Base-by-base conservation (phyloP, 768 basidiomycete genomes). In the Boletus pseudopeckii region DNA sequence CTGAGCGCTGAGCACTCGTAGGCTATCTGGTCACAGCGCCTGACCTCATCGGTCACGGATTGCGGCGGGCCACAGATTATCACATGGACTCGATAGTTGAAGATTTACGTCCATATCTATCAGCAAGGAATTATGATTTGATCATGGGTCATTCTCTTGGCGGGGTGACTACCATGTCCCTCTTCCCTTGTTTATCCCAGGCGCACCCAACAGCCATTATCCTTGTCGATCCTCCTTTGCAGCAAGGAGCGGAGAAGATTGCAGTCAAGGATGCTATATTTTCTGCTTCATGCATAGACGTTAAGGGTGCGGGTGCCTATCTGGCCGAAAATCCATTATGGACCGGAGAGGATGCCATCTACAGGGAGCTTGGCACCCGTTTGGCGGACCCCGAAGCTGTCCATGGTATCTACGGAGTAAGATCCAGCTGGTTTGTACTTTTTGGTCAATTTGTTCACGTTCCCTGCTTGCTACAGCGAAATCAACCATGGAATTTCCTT, bases 1-100 rank as follows among this genome's bases (percentile, higher is more conserved):
- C 28, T 43, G 32, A 60, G 17, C 6, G 18, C 28, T 43, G 32
- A 64, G 14, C 8, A 39, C 26, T 17, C 7, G 22, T 28, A 64
- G 62, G 62, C 10, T 63, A 52, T 50, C 48, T 63, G 11, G 58
- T 64, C n/a, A 57, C 51, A 17, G 62, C 62, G 4, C 62, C 62
- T 2, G 57, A 64, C 34, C 58, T 64, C 11, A 45, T 45, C 14
- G 44, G 44, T 20, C 44, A 45, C 7, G 44, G 44, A 45, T 30
- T 32, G 44, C 44, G 44, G 44, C 11, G 44, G 44, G 44, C 44
- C 18, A 18, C 44, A 14, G 44, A 45, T 18, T 45, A 45, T 32
- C 44, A 45, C 30, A 45, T 45, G 33, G 30, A 48, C 33, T 39
- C 45, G 7, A 48, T 63, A 13, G 45, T 43, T 11, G 44, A 60